These are phyloP conservation scores for Xylariales sp. DNA, from an alignment of 2,329 filamentous ascomycete genomes.

Conservation along the genomic window DNA sequence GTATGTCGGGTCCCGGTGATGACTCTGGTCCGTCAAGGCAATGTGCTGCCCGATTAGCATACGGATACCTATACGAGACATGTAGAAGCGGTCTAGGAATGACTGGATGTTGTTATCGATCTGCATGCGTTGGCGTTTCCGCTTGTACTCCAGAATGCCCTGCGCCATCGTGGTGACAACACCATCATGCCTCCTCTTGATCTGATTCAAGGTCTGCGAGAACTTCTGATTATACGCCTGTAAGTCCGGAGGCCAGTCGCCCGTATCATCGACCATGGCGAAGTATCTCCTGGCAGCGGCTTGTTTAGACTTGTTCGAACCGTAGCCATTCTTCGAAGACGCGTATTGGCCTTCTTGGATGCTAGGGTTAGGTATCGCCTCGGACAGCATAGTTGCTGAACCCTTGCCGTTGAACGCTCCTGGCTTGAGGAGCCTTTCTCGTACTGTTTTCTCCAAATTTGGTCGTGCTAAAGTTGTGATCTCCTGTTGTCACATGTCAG, in stretches of 20 bases:
- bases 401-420: constrained; percentile 49
- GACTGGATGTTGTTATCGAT: constrained; percentile 97
- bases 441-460: constrained; percentile 67
- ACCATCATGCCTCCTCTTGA: constrained; percentile 93
- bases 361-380: constrained; percentile 86
- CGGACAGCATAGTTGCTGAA: constrained; percentile 62
- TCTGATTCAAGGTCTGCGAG: constrained; percentile 80
- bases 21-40: constrained; percentile 87
- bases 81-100: constrained; percentile 98
- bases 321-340: constrained; percentile 47
- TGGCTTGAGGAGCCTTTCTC: constrained; percentile 71
- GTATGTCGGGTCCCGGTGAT: constrained; percentile 85
- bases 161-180: constrained; percentile 98
- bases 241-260: constrained; percentile 90
- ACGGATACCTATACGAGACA: constrained; percentile 97
- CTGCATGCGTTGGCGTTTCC: constrained; percentile 91
- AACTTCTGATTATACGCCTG: constrained; percentile 93
- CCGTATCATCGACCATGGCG: constrained; percentile 80
- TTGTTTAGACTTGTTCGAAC: constrained; percentile 44
- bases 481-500: constrained; percentile 56
- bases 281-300: constrained; percentile 76
- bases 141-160: constrained; percentile 97
- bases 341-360: constrained; percentile 78
- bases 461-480: constrained; percentile 84
- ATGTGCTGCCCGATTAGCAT: constrained; percentile 99